Conservation (phyloP, 2,329 filamentous ascomycete genomes). For the Lizonia empirigonia region DNA sequence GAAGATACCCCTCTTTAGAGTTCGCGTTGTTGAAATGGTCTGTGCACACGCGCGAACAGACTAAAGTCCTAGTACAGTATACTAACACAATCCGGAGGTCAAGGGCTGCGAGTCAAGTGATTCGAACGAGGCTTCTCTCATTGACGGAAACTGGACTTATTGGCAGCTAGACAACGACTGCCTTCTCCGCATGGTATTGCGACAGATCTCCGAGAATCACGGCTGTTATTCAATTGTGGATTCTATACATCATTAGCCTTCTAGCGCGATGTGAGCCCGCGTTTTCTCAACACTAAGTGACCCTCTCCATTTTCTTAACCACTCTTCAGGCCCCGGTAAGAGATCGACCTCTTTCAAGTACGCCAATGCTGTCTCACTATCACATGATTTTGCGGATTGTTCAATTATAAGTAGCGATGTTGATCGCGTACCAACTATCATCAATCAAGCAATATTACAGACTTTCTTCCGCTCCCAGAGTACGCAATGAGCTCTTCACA, state of each 20-base stretch:
- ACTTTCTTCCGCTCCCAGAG: neutral
- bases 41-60: no score
- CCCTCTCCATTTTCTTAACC: neutral
- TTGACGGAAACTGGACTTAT: neutral
- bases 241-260: neutral
- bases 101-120: neutral
- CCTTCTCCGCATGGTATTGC: neutral
- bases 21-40: no score
- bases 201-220: neutral
- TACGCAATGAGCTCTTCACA: slow-evolving; percentile 12
- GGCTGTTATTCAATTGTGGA: no score
- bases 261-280: neutral
- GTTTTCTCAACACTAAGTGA: neutral
- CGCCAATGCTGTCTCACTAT: neutral
- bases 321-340: slow-evolving; percentile 2
- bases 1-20: no score
- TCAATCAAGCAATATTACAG: neutral
- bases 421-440: neutral
- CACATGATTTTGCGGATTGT: neutral
- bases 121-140: neutral
- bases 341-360: neutral
- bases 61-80: no score
- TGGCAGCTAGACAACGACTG: neutral
- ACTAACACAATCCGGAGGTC: neutral
- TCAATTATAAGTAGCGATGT: neutral